phyloP scores from a whole-genome alignment of 495 filamentous ascomycete species.

The Lindgomyces ingoldianus region DNA sequence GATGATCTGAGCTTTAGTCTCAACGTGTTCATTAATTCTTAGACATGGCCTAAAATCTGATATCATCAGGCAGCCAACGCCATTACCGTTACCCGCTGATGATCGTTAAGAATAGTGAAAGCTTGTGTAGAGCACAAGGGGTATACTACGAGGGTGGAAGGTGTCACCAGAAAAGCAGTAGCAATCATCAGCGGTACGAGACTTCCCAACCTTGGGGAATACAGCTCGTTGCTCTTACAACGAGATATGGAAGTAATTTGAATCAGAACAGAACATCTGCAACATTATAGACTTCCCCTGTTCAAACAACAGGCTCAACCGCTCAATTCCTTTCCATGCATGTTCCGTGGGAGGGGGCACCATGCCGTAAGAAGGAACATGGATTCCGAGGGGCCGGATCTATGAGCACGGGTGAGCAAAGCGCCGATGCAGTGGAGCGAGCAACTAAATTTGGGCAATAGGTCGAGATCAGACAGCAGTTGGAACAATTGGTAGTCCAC shows the following conservation, averaged over 20 bases:
- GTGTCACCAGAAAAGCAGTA: background rate
- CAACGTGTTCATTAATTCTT: background rate
- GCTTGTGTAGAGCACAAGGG: background rate
- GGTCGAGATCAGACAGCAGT: constrained; percentile 71
- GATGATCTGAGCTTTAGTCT: background rate
- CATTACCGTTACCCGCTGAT: background rate
- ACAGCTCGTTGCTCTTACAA: too few species aligned
- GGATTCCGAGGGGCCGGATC: background rate
- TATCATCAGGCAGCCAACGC: background rate
- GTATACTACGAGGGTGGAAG: background rate
- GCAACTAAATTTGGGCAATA: background rate
- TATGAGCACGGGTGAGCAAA: constrained; percentile 8
- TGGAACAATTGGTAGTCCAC: constrained; percentile 69
- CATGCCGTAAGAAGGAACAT: background rate
- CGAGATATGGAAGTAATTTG: too few species aligned
- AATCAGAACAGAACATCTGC: too few species aligned
- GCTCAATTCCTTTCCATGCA: too few species aligned
- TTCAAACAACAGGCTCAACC: too few species aligned
- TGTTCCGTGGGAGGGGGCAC: too few species aligned
- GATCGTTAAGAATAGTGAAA: background rate
- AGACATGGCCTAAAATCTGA: background rate
- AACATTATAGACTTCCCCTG: too few species aligned
- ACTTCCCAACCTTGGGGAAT: background rate
- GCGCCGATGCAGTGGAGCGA: background rate
- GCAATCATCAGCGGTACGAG: background rate